Evolutionary conservation across 495 filamentous ascomycete genomes (phyloP), one percentile per base, ranked within the genome.

Genomic region (Podospora conica): DNA sequence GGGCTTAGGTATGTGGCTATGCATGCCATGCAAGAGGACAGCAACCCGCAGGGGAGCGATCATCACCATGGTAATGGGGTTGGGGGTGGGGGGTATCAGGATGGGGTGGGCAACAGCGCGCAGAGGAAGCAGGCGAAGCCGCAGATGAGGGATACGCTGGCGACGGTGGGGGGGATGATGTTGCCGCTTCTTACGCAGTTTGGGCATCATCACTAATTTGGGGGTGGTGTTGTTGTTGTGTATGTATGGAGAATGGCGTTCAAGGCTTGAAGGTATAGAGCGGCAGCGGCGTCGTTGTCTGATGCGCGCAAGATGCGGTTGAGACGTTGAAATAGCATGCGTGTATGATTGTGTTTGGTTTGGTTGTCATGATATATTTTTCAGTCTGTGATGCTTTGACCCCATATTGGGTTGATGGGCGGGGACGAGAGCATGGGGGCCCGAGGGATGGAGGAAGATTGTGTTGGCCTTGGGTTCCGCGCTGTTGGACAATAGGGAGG

Each of bases 21-120:
- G 94, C 95, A 98, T 73, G 92, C 93, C 3, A 97, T 98, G 92
- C 91, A 94, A 73, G 92, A 96, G 71, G 87, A 89, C 55, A 85
- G 86, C 57, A 65, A 77, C 68, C 64, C 78, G 60, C 68, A 80
- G 58, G 53, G 40, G 40, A 18, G 73, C 63, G 69, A 84, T 64
- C 84, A 87, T 12, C 84, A 86, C 56, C 81, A 82, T 64, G 72
- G 75, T 8, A 74, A 75, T 48, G 72, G 75, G 28, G 93, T 74
- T 9, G 74, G 75, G 31, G 72, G 75, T 25, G 93, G 91, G 72
- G 91, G 91, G 24, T 93, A 89, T 71, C 74, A 83, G 12, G 89
- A 93, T 9, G 82, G 84, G 20, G 69, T 71, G 23, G 66, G 40
- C 40, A 48, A 48, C 15, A 18, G 76, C 66, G 74, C 72, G 6